phyloP scores from a whole-genome alignment of 257 asterid genomes.

The Thymus mandschuricus region DNA sequence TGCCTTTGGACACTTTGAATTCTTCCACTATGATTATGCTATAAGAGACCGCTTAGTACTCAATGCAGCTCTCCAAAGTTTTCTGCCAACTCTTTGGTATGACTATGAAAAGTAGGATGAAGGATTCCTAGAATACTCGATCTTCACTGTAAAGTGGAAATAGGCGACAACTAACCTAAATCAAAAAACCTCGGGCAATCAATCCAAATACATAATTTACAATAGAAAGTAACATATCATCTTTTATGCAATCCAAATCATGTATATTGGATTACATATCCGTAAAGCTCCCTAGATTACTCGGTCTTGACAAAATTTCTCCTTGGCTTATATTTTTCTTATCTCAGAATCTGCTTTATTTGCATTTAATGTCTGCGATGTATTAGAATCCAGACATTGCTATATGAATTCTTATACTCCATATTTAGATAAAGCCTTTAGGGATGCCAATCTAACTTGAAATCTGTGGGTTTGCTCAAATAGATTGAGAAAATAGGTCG shows the following conservation, averaged over 20 bases:
- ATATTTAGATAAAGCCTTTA: background rate
- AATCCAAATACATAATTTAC: background rate
- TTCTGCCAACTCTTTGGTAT: background rate
- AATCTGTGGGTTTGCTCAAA: background rate
- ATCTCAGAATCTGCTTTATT: no score
- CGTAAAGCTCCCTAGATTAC: background rate
- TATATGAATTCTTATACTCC: background rate
- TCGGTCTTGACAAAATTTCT: background rate
- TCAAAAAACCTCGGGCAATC: background rate
- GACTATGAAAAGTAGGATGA: background rate
- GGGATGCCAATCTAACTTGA: background rate
- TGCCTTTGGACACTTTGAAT: background rate
- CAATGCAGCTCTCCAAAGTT: background rate
- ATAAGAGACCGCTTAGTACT: background rate
- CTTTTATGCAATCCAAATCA: background rate
- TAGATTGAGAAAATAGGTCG: background rate
- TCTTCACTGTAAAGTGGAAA: background rate
- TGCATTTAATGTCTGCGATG: background rate
- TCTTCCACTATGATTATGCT: background rate
- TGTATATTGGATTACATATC: background rate
- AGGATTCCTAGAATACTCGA: background rate
- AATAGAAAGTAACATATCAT: background rate
- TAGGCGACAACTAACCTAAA: background rate
- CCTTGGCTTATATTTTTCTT: background rate
- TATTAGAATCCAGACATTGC: background rate